These are phyloP conservation scores for Sordaria brevicollis DNA, from an alignment of 495 filamentous ascomycete species.

Conservation along the genomic window DNA sequence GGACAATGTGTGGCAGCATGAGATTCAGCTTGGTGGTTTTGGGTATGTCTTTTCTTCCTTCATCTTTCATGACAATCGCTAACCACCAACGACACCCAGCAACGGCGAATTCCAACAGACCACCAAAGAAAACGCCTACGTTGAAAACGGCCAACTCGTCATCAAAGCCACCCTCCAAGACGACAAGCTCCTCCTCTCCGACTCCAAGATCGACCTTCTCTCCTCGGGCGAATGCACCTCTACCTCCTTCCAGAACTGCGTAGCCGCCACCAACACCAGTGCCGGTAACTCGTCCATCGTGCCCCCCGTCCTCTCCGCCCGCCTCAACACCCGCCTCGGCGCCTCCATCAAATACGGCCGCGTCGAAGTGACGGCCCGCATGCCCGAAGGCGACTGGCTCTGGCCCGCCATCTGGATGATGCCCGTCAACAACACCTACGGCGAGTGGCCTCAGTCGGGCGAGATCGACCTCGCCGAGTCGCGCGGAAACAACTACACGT, in stretches of 20 bases:
- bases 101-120: conserved; percentile 68
- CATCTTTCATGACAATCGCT: not conserved
- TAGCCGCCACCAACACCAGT: conserved; percentile 52
- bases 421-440: conserved; percentile 61
- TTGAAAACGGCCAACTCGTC: conserved; percentile 56
- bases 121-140: conserved; percentile 69
- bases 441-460: conserved; percentile 69
- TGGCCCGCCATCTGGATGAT: conserved; percentile 94
- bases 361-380: conserved; percentile 65
- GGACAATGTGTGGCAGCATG: conserved; percentile 58
- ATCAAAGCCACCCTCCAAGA: conserved; percentile 75
- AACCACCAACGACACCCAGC: conserved; percentile 28
- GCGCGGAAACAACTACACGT: conserved; percentile 69
- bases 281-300: conserved; percentile 62
- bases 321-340: conserved; percentile 61
- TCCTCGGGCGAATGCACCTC: conserved; percentile 56
- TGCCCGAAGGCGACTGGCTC: conserved; percentile 73
- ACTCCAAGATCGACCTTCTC: conserved; percentile 57
- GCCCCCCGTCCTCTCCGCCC: conserved; percentile 67
- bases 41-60: conserved; percentile 45
- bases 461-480: conserved; percentile 78
- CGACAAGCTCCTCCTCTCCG: conserved; percentile 45
- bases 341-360: conserved; percentile 70
- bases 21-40: conserved; percentile 73
- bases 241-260: conserved; percentile 41